These are phyloP conservation scores for Penicillium herquei DNA, from an alignment of 495 filamentous ascomycete species.

Conservation along the genomic window DNA sequence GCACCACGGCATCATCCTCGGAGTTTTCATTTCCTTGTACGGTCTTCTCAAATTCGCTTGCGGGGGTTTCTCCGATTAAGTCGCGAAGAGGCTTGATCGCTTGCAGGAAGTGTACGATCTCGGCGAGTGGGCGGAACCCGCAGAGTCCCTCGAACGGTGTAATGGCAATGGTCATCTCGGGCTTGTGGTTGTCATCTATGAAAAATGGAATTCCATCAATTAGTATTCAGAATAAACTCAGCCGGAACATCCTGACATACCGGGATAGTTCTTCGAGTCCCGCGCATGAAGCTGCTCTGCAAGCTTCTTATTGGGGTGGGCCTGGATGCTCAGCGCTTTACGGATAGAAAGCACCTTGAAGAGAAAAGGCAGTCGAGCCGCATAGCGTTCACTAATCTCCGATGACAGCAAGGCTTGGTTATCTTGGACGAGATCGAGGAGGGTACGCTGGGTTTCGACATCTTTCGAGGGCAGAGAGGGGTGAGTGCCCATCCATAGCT, in stretches of 20 bases:
- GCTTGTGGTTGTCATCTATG: slow-evolving; percentile 96
- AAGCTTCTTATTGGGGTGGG: slow-evolving; percentile 96
- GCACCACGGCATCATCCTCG: slow-evolving; percentile 52
- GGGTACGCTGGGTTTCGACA: slow-evolving; percentile 73
- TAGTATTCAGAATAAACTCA: not conserved
- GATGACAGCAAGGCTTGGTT: slow-evolving; percentile 78
- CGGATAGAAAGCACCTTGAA: slow-evolving; percentile 95
- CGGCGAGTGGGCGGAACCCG: slow-evolving; percentile 83
- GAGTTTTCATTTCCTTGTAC: slow-evolving; percentile 65
- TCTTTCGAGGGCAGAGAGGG: slow-evolving; percentile 93
- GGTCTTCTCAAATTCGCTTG: slow-evolving; percentile 64
- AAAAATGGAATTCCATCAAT: not conserved
- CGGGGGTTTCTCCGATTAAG: slow-evolving; percentile 68
- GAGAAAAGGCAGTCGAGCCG: slow-evolving; percentile 83
- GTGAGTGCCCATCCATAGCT: slow-evolving; percentile 99
- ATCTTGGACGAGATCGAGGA: slow-evolving; percentile 86
- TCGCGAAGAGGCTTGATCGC: slow-evolving; percentile 69
- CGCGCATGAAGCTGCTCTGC: slow-evolving; percentile 82
- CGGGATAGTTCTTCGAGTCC: slow-evolving; percentile 92
- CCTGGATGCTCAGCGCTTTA: slow-evolving; percentile 95
- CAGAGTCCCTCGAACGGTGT: slow-evolving; percentile 95
- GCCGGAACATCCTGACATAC: slow-evolving; percentile 27
- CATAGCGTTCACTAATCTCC: slow-evolving; percentile 69
- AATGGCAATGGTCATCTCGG: slow-evolving; percentile 97
- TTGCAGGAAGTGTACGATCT: slow-evolving; percentile 84